Evolutionary conservation across 495 filamentous ascomycete species (phyloP).

Genomic region (Xylaria telfairii): DNA sequence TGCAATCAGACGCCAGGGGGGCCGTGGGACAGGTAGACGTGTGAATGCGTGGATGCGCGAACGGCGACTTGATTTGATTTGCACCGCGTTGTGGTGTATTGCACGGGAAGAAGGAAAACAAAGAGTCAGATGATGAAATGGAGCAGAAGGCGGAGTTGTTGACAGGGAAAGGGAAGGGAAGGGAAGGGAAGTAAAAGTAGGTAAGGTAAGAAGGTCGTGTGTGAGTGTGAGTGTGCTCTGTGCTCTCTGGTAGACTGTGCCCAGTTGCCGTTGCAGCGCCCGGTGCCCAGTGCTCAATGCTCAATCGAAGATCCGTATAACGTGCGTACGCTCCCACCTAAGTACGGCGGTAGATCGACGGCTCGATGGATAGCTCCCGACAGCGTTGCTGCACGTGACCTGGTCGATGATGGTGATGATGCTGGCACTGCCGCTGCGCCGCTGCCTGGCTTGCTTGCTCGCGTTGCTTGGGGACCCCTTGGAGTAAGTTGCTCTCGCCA

Average conservation of each 20-base stretch:
- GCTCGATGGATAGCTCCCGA: conserved; percentile 20
- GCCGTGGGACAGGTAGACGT: neutral
- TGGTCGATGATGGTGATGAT: conserved; percentile 28
- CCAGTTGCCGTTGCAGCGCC: neutral
- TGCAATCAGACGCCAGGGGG: conserved; percentile 6
- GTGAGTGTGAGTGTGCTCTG: neutral
- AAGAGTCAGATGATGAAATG: conserved; percentile 7
- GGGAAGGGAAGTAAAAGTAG: neutral
- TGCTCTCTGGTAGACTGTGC: neutral
- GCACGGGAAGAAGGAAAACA: neutral
- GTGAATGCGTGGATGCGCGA: neutral
- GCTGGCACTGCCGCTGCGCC: neutral
- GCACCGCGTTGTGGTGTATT: neutral
- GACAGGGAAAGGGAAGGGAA: neutral
- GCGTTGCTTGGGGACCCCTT: conserved; percentile 1
- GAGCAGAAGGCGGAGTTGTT: conserved; percentile 7
- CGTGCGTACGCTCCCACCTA: neutral
- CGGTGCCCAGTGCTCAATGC: conserved; percentile 1
- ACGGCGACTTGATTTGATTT: too few species aligned
- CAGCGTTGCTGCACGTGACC: conserved; percentile 36
- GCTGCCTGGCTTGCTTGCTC: neutral
- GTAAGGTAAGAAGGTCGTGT: too few species aligned
- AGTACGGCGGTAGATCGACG: neutral
- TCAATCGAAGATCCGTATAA: conserved; percentile 3
- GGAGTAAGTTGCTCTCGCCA: conserved; percentile 10